Conservation (phyloP, 2,329 filamentous ascomycete species). For the Pseudogymnoascus sp. region DNA sequence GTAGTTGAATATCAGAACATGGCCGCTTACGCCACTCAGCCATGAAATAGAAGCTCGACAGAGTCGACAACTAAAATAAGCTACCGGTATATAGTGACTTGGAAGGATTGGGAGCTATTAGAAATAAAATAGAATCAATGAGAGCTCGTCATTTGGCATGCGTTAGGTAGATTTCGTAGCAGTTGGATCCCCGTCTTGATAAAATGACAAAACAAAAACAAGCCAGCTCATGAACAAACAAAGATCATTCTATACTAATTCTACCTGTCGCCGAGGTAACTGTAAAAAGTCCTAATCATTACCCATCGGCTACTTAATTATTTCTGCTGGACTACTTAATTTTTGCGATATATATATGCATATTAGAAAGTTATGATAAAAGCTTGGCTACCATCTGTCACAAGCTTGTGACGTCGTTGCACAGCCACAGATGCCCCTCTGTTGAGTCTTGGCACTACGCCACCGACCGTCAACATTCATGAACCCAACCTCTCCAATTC, state of each 20-base stretch:
- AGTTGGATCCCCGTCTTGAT: neutral
- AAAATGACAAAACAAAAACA: neutral
- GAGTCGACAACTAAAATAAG: neutral
- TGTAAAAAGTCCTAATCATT: neutral
- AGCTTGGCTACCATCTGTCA: neutral
- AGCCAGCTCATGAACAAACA: neutral
- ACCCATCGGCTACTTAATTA: neutral
- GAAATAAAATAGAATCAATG: neutral
- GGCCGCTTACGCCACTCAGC: neutral
- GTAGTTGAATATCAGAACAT: neutral
- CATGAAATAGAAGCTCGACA: neutral
- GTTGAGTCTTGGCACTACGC: neutral
- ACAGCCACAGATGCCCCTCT: slow-evolving; percentile 4
- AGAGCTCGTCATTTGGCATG: neutral
- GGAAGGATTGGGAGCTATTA: neutral
- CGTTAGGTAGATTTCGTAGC: neutral
- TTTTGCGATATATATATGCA: neutral
- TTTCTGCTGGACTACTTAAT: neutral
- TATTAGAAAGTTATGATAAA: neutral
- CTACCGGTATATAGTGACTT: neutral
- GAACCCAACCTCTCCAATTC: neutral
- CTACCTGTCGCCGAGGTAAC: neutral
- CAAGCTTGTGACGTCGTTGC: slow-evolving; percentile 7
- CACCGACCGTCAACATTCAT: neutral
- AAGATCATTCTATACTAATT: neutral